These are phyloP conservation scores for Rhizopus microsporus DNA, from an alignment of 371 early-diverging fungal species.

Conservation along the genomic window DNA sequence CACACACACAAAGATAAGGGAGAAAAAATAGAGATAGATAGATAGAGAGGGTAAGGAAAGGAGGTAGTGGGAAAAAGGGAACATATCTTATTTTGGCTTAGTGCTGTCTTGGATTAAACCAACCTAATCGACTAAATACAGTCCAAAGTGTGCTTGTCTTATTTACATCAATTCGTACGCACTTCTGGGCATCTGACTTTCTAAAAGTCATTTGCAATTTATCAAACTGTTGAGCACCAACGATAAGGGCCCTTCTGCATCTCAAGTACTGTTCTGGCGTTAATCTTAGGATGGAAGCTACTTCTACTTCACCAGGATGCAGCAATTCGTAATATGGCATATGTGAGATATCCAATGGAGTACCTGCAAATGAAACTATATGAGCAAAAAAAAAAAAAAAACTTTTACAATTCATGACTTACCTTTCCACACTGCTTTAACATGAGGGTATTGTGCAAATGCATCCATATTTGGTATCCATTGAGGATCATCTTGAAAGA, in stretches of 20 bases:
- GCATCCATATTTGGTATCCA: slow-evolving; percentile 35
- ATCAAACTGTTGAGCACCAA: slow-evolving; percentile 39
- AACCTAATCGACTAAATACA: slow-evolving; percentile 41
- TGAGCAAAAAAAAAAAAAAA: background rate
- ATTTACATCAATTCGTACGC: slow-evolving; percentile 53
- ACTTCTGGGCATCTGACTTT: slow-evolving; percentile 52
- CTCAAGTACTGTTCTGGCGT: slow-evolving; percentile 72
- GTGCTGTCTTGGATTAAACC: slow-evolving; percentile 31
- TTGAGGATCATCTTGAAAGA: slow-evolving; percentile 21
- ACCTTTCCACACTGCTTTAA: slow-evolving; percentile 39
- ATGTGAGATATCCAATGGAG: slow-evolving; percentile 48
- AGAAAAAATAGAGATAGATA: no score
- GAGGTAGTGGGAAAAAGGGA: background rate
- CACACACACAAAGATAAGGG: no score
- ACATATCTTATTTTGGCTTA: background rate
- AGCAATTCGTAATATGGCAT: slow-evolving; percentile 52
- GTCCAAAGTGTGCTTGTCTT: slow-evolving; percentile 49
- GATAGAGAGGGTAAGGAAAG: no score
- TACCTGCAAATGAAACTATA: slow-evolving; percentile 27
- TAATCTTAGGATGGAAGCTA: slow-evolving; percentile 71
- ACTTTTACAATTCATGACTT: slow-evolving; percentile 4
- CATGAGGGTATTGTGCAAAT: slow-evolving; percentile 19
- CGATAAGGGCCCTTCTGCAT: slow-evolving; percentile 43
- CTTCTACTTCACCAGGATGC: slow-evolving; percentile 60
- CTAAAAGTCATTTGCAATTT: slow-evolving; percentile 36